Conservation (phyloP, 345 rosid species). For the Salix udensis region DNA sequence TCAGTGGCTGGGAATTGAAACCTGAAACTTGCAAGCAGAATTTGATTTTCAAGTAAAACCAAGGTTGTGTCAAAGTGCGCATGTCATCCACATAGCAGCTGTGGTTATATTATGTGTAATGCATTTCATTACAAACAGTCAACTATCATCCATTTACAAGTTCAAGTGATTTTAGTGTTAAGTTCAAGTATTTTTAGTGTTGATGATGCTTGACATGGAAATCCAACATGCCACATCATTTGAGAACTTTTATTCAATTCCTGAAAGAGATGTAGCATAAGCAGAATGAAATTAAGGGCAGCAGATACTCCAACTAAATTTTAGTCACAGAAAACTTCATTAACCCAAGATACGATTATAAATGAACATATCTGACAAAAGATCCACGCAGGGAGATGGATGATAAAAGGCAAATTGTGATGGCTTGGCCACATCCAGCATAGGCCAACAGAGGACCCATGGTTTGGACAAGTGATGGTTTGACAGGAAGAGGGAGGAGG, state of each 20-base stretch:
- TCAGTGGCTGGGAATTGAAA: not conserved
- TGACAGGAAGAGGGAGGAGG: too few species aligned
- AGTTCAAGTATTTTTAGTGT: too few species aligned
- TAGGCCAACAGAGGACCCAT: too few species aligned
- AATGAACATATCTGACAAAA: too few species aligned
- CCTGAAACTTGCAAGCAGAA: not conserved
- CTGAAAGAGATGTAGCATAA: not conserved
- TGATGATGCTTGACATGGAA: not conserved
- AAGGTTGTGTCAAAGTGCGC: not conserved
- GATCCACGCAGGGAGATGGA: too few species aligned
- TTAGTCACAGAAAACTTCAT: too few species aligned
- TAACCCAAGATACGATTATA: too few species aligned
- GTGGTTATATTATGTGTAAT: not conserved
- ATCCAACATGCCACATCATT: not conserved
- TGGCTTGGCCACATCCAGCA: too few species aligned
- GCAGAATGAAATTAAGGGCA: not conserved
- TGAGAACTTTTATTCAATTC: not conserved
- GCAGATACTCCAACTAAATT: not conserved
- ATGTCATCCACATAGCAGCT: not conserved
- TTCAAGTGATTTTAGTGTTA: not conserved
- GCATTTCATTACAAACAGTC: not conserved
- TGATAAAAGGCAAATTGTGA: too few species aligned
- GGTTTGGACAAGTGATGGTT: too few species aligned
- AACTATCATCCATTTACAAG: too few species aligned
- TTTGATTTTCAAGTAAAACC: not conserved